These are phyloP conservation scores for Capillidium rhysosporum DNA, from an alignment of 371 early-diverging fungal genomes.

Conservation along the genomic window DNA sequence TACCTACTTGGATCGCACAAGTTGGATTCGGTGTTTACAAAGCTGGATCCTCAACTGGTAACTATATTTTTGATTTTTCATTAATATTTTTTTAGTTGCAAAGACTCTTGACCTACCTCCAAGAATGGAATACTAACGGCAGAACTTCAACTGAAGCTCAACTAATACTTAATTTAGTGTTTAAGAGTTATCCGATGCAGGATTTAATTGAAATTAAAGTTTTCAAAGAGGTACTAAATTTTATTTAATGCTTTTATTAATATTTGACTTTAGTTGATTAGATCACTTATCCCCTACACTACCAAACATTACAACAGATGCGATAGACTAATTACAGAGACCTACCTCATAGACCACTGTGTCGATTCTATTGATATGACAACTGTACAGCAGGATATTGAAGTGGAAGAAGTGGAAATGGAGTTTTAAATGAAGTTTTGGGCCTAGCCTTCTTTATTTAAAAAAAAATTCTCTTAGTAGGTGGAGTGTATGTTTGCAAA, in stretches of 20 bases:
- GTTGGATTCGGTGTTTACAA: too few species aligned
- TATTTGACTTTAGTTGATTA: slow-evolving; percentile 23
- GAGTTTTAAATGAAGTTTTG: too few species aligned
- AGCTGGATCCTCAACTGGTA: too few species aligned
- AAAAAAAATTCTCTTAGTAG: too few species aligned
- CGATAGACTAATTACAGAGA: slow-evolving; percentile 58
- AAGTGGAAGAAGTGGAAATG: not conserved
- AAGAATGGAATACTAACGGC: slow-evolving; percentile 90
- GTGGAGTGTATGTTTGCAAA: too few species aligned
- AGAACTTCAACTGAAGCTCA: slow-evolving; percentile 63
- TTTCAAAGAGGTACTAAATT: too few species aligned
- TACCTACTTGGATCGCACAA: too few species aligned
- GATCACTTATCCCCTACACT: slow-evolving; percentile 70
- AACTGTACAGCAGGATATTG: too few species aligned
- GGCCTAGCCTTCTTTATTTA: too few species aligned
- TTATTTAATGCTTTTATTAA: slow-evolving; percentile 11
- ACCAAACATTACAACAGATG: slow-evolving; percentile 76
- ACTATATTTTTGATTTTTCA: too few species aligned
- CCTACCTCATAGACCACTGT: slow-evolving; percentile 67
- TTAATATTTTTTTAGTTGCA: slow-evolving; percentile 22
- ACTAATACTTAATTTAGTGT: slow-evolving; percentile 50
- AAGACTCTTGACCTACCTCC: slow-evolving; percentile 54
- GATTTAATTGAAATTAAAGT: too few species aligned
- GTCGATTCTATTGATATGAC: slow-evolving; percentile 48
- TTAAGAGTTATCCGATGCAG: slow-evolving; percentile 31